These are phyloP conservation scores for Paecilomyces fulvus DNA, from an alignment of 2,329 filamentous ascomycete genomes.

Conservation along the genomic window DNA sequence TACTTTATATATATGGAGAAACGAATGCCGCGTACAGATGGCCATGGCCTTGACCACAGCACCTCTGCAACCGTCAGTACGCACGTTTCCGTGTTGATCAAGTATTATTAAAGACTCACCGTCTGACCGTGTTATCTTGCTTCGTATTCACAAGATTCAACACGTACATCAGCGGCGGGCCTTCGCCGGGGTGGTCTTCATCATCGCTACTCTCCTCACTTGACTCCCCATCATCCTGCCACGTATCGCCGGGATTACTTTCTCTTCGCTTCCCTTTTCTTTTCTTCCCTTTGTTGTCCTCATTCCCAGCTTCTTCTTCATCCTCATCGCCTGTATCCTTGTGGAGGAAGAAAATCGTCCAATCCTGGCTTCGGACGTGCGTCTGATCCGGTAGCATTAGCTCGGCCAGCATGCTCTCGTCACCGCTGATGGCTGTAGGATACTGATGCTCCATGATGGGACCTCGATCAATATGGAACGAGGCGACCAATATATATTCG, in stretches of 20 bases:
- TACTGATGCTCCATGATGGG: conserved; percentile 99
- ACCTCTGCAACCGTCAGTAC: conserved; percentile 49
- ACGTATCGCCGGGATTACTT: conserved; percentile 39
- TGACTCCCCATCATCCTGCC: conserved; percentile 41
- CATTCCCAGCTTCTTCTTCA: conserved; percentile 53
- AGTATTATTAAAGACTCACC: conserved; percentile 31
- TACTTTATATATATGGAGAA: conserved; percentile 97
- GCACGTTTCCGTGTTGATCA: background rate
- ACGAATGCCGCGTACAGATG: conserved; percentile 94
- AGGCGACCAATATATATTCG: conserved; percentile 95
- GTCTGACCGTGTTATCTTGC: conserved; percentile 82
- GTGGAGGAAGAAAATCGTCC: conserved; percentile 98
- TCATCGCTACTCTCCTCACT: conserved; percentile 44
- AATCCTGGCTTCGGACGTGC: conserved; percentile 89
- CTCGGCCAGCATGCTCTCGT: conserved; percentile 96
- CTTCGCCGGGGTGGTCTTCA: conserved; percentile 65
- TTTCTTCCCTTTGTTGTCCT: conserved; percentile 36
- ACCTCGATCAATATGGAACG: conserved; percentile 92
- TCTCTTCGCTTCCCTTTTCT: conserved; percentile 36
- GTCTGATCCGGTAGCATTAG: conserved; percentile 97
- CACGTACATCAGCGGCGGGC: conserved; percentile 90
- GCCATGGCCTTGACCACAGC: conserved; percentile 98
- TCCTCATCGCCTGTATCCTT: conserved; percentile 84
- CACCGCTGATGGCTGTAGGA: conserved; percentile 85
- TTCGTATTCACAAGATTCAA: conserved; percentile 97